Percentiles rank a stretch among this genome's conserved stretches.
phyloP scores from a whole-genome alignment of 139 green algal species.

The Tetraselmis chui region DNA sequence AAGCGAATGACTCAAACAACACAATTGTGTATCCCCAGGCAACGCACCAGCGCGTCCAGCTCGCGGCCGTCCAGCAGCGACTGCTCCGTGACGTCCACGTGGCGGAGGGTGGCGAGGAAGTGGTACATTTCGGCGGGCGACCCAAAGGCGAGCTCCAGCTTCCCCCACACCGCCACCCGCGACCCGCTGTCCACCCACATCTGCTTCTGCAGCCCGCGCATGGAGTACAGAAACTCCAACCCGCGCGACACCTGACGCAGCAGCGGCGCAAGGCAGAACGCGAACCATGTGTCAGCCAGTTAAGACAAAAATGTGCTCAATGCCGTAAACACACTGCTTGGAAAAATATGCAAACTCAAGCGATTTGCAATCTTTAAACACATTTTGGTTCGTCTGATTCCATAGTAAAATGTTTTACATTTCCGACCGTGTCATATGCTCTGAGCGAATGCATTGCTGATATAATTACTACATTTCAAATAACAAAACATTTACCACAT shows the following conservation, averaged over 20 bases:
- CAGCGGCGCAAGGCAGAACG: not conserved
- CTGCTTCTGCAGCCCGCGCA: slow-evolving; percentile 7
- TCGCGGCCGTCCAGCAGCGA: not conserved
- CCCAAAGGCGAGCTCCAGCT: slow-evolving; percentile 10
- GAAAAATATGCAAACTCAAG: not conserved
- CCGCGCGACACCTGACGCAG: slow-evolving; percentile 1
- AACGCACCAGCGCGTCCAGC: not conserved
- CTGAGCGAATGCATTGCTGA: too few relatives aligned
- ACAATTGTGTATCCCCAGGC: not conserved
- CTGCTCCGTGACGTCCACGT: slow-evolving; percentile 9
- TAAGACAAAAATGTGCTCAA: too few relatives aligned
- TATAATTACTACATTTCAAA: too few relatives aligned
- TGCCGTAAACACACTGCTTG: not conserved
- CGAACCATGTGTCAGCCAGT: not conserved
- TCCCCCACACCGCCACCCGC: slow-evolving; percentile 4
- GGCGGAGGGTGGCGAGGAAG: not conserved
- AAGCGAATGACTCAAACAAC: too few relatives aligned
- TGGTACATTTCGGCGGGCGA: not conserved
- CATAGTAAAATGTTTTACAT: too few relatives aligned
- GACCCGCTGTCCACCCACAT: slow-evolving; percentile 1
- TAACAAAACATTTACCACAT: too few relatives aligned
- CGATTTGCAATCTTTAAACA: too few relatives aligned
- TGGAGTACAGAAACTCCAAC: slow-evolving; percentile 9
- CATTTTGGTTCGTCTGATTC: too few relatives aligned
- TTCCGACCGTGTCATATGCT: too few relatives aligned